These are phyloP conservation scores for Cladochytrium replicatum DNA, from an alignment of 192 early-diverging fungal genomes.

Conservation along the genomic window DNA sequence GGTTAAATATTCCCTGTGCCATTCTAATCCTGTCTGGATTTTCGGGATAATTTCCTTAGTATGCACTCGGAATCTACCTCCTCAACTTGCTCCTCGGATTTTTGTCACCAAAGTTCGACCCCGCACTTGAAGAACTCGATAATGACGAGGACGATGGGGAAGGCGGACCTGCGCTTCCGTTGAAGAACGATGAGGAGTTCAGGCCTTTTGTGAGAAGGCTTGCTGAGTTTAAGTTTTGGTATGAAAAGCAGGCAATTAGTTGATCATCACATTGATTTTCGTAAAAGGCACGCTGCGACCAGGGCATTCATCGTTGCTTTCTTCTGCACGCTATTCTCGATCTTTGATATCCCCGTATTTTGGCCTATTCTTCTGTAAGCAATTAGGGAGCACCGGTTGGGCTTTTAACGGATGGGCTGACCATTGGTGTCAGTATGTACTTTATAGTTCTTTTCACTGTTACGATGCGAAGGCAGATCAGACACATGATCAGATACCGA, in stretches of 20 bases:
- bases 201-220: constrained; percentile 90
- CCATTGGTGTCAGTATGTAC: constrained; percentile 55
- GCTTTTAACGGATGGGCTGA: neutral
- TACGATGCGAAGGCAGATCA: constrained; percentile 95
- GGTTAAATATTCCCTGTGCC: neutral
- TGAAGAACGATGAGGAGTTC: constrained; percentile 87
- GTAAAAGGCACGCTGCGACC: constrained; percentile 70
- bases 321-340: constrained; percentile 72
- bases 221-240: constrained; percentile 99
- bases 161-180: constrained; percentile 64
- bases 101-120: constrained; percentile 92
- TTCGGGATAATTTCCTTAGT: constrained; percentile 28
- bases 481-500: constrained; percentile 94
- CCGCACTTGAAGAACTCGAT: constrained; percentile 65
- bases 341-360: constrained; percentile 95
- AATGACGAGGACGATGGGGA: constrained; percentile 52
- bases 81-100: constrained; percentile 93
- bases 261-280: constrained; percentile 3
- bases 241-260: constrained; percentile 9
- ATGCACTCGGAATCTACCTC: constrained; percentile 89
- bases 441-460: constrained; percentile 87
- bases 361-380: constrained; percentile 89
- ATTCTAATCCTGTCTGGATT: constrained; percentile 13
- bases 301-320: constrained; percentile 72
- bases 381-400: neutral